These are phyloP conservation scores for Kwoniella dendrophila DNA, from an alignment of 768 basidiomycete genomes.

Conservation along the genomic window DNA sequence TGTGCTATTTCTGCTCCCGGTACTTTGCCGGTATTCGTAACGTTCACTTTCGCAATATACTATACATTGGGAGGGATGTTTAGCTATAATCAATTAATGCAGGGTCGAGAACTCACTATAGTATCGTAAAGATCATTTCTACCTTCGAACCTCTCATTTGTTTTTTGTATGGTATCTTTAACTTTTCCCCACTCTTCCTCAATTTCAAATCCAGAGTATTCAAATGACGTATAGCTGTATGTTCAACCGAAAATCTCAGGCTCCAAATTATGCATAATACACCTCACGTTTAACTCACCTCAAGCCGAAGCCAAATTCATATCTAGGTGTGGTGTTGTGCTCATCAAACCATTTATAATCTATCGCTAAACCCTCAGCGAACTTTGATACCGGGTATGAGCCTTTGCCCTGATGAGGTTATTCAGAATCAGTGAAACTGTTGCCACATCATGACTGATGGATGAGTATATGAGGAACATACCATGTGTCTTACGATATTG, in stretches of 20 bases:
- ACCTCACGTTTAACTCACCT: conserved; percentile 29
- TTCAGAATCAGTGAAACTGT: background rate
- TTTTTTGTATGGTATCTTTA: conserved; percentile 49
- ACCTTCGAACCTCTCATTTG: conserved; percentile 53
- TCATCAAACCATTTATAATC: conserved; percentile 57
- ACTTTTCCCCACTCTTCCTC: conserved; percentile 32
- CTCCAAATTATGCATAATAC: background rate
- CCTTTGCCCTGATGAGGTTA: conserved; percentile 1
- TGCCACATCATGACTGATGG: too few relatives aligned
- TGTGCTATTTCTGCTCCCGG: conserved; percentile 56
- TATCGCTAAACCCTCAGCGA: conserved; percentile 51
- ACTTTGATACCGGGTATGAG: conserved; percentile 42
- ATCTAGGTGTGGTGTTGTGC: conserved; percentile 50
- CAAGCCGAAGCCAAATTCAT: conserved; percentile 56
- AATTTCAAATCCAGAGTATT: conserved; percentile 42
- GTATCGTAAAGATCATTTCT: conserved; percentile 50
- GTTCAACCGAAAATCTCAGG: background rate
- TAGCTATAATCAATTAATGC: background rate
- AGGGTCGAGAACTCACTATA: conserved; percentile 31
- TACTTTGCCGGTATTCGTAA: conserved; percentile 55
- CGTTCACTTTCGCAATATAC: conserved; percentile 46
- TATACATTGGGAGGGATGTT: conserved; percentile 16
- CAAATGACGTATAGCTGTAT: conserved; percentile 52
- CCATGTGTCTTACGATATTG: conserved; percentile 44
- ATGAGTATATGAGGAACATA: conserved; percentile 21